Percentiles rank a stretch among this genome's conserved stretches.
These are phyloP conservation scores for Albatrellus ellisii DNA, from an alignment of 768 basidiomycete genomes.

Conservation along the genomic window DNA sequence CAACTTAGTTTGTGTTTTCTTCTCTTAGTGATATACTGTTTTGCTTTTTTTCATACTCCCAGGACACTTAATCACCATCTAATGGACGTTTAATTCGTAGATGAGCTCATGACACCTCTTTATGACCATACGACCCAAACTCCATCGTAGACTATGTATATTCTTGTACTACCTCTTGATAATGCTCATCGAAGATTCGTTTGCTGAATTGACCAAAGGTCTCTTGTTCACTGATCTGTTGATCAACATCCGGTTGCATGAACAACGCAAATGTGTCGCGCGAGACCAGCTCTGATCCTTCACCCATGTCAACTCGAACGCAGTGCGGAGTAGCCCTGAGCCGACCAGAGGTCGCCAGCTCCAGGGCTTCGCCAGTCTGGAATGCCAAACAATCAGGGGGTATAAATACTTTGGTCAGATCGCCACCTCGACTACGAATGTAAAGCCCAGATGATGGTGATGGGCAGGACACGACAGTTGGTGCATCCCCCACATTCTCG, in stretches of 20 bases:
- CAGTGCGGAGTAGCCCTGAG: conserved; percentile 92
- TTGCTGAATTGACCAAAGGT: conserved; percentile 91
- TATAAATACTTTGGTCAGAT: conserved; percentile 74
- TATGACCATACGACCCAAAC: background rate
- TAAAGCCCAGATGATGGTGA: conserved; percentile 77
- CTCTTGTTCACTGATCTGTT: conserved; percentile 50
- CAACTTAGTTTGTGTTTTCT: background rate
- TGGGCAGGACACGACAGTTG: conserved; percentile 46
- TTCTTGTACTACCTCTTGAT: conserved; percentile 21
- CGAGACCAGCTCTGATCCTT: conserved; percentile 36
- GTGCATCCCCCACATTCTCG: conserved; percentile 25
- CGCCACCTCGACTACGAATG: conserved; percentile 74
- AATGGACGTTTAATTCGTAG: background rate
- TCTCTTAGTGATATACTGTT: background rate
- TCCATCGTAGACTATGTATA: conserved; percentile 1
- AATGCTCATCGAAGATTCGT: conserved; percentile 57
- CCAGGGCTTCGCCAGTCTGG: conserved; percentile 93
- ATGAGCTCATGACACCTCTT: background rate
- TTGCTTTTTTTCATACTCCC: background rate
- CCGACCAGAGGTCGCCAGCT: conserved; percentile 70
- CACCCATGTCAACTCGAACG: conserved; percentile 55
- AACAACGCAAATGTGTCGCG: conserved; percentile 86
- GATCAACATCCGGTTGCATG: conserved; percentile 80
- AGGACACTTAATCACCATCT: background rate
- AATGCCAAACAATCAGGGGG: conserved; percentile 82